Evolutionary conservation across 129 eudicot genomes (phyloP).

Genomic region (Smallanthus sonchifolius): DNA sequence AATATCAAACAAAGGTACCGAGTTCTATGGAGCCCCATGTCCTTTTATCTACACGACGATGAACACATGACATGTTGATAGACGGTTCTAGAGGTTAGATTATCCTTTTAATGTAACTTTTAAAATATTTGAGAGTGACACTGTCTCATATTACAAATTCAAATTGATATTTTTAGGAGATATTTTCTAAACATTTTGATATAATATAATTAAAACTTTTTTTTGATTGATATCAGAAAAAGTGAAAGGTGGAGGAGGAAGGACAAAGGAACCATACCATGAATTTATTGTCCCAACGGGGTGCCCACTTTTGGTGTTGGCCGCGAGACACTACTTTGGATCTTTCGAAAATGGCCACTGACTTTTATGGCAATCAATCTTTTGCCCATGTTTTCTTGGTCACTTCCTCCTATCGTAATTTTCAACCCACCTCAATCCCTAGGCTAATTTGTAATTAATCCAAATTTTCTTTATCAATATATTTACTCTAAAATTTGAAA

Average conservation of each 20-base stretch:
- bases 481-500: not conserved
- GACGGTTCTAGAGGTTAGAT: not conserved
- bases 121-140: not conserved
- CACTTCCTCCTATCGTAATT: slow-evolving; percentile 4
- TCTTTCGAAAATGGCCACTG: slow-evolving; percentile 25
- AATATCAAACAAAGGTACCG: not conserved
- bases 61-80: not conserved
- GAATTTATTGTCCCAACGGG: slow-evolving; percentile 24
- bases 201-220: not conserved
- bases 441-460: not conserved
- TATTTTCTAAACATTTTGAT: not conserved
- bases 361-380: slow-evolving; percentile 26
- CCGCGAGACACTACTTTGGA: slow-evolving; percentile 32
- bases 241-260: slow-evolving; percentile 22
- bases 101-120: not conserved
- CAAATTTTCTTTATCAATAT: not conserved
- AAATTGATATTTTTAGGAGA: not conserved
- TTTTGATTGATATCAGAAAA: not conserved
- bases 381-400: slow-evolving; percentile 22
- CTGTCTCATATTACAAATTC: not conserved
- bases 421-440: slow-evolving; percentile 30
- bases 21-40: not conserved
- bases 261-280: slow-evolving; percentile 36
- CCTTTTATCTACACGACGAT: not conserved
- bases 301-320: slow-evolving; percentile 36